These are phyloP conservation scores for Eutypa lata DNA, from an alignment of 2,329 filamentous ascomycete species.

Conservation along the genomic window DNA sequence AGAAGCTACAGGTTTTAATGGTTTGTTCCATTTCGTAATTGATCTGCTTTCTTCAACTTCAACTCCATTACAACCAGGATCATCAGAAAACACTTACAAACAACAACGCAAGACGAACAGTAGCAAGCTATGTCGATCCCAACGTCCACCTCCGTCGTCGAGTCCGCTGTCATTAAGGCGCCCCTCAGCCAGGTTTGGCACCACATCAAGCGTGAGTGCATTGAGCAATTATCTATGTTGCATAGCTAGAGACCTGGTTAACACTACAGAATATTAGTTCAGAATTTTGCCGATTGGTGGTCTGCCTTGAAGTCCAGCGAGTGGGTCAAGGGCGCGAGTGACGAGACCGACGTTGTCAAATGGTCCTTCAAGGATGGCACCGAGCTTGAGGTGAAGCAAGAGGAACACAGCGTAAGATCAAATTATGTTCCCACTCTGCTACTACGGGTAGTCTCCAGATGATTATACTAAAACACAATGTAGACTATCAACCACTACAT, in stretches of 20 bases:
- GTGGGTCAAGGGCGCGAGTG: slow-evolving; percentile 58
- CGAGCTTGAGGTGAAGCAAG: slow-evolving; percentile 69
- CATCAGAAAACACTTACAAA: neutral
- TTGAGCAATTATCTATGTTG: slow-evolving; percentile 1
- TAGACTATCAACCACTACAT: slow-evolving; percentile 72
- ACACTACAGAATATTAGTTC: slow-evolving; percentile 34
- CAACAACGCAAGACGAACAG: slow-evolving; percentile 8
- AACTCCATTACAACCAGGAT: neutral
- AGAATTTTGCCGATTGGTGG: slow-evolving; percentile 68
- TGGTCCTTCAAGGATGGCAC: slow-evolving; percentile 71
- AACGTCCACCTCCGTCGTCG: slow-evolving; percentile 63
- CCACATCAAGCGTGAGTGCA: slow-evolving; percentile 58
- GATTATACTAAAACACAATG: neutral
- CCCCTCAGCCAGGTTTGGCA: slow-evolving; percentile 68
- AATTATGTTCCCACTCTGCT: neutral
- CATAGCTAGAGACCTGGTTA: neutral
- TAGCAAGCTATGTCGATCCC: slow-evolving; percentile 49
- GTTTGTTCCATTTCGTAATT: neutral
- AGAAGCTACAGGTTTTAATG: neutral
- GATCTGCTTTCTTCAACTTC: neutral
- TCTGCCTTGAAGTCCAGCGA: slow-evolving; percentile 58
- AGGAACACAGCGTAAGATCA: slow-evolving; percentile 64
- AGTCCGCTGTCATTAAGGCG: slow-evolving; percentile 66
- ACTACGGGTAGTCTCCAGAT: too few species aligned
- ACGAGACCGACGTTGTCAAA: slow-evolving; percentile 65